Conservation (phyloP, 768 basidiomycete species). For the Amanita pseudoporphyria region DNA sequence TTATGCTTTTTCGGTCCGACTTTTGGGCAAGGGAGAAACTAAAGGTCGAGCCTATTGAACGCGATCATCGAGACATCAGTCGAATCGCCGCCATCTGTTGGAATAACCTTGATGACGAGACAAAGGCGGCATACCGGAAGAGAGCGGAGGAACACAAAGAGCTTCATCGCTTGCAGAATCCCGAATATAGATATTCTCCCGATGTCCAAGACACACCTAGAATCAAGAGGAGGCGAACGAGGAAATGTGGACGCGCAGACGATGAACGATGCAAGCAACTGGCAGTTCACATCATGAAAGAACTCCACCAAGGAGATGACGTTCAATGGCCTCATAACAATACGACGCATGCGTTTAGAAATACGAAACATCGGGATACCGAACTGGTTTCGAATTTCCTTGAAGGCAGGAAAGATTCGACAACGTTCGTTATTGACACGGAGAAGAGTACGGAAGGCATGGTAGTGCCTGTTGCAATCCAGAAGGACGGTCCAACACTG, state of each 20-base stretch:
- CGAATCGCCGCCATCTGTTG: slow-evolving; percentile 56
- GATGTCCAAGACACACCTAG: slow-evolving; percentile 12
- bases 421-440: neutral
- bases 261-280: slow-evolving; percentile 25
- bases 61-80: slow-evolving; percentile 59
- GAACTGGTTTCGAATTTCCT: neutral
- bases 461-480: neutral
- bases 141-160: slow-evolving; percentile 35
- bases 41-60: slow-evolving; percentile 38
- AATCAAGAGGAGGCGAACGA: neutral
- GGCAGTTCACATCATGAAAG: slow-evolving; percentile 25
- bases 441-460: neutral
- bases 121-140: slow-evolving; percentile 30
- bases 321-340: slow-evolving; percentile 4
- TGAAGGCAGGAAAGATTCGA: neutral
- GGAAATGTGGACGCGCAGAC: slow-evolving; percentile 22
- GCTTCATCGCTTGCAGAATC: slow-evolving; percentile 37
- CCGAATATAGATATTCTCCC: slow-evolving; percentile 51
- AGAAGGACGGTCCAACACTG: neutral
- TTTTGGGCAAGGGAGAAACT: slow-evolving; percentile 47
- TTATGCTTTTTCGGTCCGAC: slow-evolving; percentile 62
- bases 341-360: slow-evolving; percentile 13
- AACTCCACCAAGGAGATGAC: slow-evolving; percentile 20
- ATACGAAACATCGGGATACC: neutral
- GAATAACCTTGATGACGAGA: slow-evolving; percentile 35